Evolutionary conservation across 495 filamentous ascomycete species (phyloP).

Genomic region (Penicillium arizonense): DNA sequence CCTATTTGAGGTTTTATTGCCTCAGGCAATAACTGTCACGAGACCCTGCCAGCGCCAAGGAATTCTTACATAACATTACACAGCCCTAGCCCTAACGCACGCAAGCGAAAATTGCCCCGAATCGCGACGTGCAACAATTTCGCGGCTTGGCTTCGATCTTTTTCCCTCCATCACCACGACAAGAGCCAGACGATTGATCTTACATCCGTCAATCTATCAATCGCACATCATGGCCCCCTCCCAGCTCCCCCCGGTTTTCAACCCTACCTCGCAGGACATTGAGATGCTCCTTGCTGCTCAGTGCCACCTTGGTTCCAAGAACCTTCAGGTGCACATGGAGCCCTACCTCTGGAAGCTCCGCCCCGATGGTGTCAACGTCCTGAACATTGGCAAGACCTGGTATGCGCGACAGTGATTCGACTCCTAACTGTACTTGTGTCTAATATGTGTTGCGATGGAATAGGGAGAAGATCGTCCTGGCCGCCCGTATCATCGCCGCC

Average conservation of each 20-base stretch:
- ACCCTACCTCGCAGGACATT: conserved; percentile 84
- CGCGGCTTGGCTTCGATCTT: conserved; percentile 33
- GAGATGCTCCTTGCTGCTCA: conserved; percentile 98
- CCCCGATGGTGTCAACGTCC: conserved; percentile 93
- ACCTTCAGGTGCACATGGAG: conserved; percentile 98
- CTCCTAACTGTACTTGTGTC: conserved; percentile 12
- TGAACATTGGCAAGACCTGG: conserved; percentile 99
- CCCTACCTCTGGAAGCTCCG: conserved; percentile 99
- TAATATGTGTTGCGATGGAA: conserved; percentile 28
- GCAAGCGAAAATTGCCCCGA: conserved; percentile 42
- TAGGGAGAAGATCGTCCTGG: conserved; percentile 99
- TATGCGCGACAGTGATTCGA: conserved; percentile 44
- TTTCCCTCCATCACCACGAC: conserved; percentile 43
- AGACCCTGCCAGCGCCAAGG: not conserved
- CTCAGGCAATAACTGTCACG: conserved; percentile 5
- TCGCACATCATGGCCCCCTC: conserved; percentile 86
- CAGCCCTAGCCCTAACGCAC: conserved; percentile 43
- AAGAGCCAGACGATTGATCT: conserved; percentile 55
- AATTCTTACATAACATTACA: conserved; percentile 2
- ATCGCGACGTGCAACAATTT: conserved; percentile 31
- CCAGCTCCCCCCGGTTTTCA: conserved; percentile 88
- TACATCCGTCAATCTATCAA: conserved; percentile 52
- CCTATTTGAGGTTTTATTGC: conserved; percentile 18
- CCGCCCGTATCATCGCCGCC: conserved; percentile 96
- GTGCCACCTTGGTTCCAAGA: conserved; percentile 97